phyloP scores from a whole-genome alignment of 2,329 filamentous ascomycete species.

The Penicillium sp. region DNA sequence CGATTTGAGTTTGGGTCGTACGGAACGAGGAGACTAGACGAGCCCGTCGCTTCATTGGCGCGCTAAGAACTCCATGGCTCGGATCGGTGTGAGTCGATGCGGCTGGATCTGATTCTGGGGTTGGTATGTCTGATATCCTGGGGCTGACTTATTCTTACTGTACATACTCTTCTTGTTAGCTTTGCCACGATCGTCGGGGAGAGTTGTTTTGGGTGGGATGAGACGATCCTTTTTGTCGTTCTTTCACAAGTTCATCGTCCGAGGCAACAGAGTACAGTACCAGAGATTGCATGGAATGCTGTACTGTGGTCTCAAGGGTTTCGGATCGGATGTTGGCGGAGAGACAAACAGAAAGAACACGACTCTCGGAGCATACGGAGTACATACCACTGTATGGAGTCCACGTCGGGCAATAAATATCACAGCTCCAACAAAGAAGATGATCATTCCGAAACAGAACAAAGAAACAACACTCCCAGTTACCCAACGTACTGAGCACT shows the following conservation, averaged over 20 bases:
- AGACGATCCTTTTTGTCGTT: background rate
- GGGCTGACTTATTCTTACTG: background rate
- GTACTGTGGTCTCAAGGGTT: background rate
- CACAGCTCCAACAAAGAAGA: background rate
- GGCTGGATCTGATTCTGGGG: slow-evolving; percentile 30
- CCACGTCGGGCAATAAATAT: background rate
- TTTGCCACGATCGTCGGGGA: slow-evolving; percentile 18
- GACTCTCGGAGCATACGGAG: background rate
- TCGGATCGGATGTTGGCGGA: slow-evolving; percentile 7
- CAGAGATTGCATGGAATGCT: background rate
- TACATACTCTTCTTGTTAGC: background rate
- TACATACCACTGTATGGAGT: slow-evolving; percentile 4
- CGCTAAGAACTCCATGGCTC: slow-evolving; percentile 9
- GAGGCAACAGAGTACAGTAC: background rate
- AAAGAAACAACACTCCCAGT: background rate
- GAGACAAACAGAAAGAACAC: background rate
- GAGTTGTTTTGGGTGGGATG: background rate
- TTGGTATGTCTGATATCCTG: slow-evolving; percentile 15
- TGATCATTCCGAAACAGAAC: background rate
- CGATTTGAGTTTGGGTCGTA: slow-evolving; percentile 32
- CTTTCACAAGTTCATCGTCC: background rate
- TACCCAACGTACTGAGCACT: background rate
- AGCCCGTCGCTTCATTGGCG: slow-evolving; percentile 15
- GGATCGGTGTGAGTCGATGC: slow-evolving; percentile 21
- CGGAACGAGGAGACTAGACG: slow-evolving; percentile 19